These are phyloP conservation scores for Penicillium odoratum DNA, from an alignment of 495 filamentous ascomycete species.

Conservation along the genomic window DNA sequence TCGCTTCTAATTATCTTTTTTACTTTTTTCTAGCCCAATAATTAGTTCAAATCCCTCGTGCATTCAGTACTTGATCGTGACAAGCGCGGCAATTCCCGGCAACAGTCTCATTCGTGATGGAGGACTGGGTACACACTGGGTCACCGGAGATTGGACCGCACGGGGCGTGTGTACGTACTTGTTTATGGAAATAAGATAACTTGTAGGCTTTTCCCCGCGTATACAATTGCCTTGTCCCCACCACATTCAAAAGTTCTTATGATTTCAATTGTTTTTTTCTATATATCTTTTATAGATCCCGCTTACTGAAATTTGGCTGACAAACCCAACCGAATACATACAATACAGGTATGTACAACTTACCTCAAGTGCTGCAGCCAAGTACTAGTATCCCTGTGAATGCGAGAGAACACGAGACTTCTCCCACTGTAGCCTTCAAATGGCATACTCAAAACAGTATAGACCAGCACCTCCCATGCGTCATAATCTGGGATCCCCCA, in stretches of 20 bases:
- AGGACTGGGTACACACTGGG: background rate
- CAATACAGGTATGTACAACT: constrained; percentile 17
- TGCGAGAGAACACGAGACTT: background rate
- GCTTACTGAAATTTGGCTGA: background rate
- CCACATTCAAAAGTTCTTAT: too few species aligned
- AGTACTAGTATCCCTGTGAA: constrained; percentile 7
- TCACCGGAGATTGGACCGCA: constrained; percentile 12
- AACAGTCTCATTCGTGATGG: background rate
- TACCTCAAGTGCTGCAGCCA: constrained; percentile 4
- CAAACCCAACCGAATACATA: background rate
- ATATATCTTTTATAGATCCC: background rate
- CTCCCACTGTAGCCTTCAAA: background rate
- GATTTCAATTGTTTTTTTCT: too few species aligned
- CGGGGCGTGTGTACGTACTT: constrained; percentile 21
- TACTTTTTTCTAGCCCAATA: background rate
- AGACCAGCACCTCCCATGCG: background rate
- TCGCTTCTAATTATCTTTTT: background rate
- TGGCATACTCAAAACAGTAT: background rate
- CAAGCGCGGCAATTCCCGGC: constrained; percentile 6
- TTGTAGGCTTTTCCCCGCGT: too few species aligned
- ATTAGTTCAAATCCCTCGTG: background rate
- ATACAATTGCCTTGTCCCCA: too few species aligned
- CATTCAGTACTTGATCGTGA: background rate
- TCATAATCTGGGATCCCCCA: background rate
- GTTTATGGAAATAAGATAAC: too few species aligned